phyloP scores from a whole-genome alignment of 371 early-diverging fungal genomes.

The Syncephalastrum contaminatum region DNA sequence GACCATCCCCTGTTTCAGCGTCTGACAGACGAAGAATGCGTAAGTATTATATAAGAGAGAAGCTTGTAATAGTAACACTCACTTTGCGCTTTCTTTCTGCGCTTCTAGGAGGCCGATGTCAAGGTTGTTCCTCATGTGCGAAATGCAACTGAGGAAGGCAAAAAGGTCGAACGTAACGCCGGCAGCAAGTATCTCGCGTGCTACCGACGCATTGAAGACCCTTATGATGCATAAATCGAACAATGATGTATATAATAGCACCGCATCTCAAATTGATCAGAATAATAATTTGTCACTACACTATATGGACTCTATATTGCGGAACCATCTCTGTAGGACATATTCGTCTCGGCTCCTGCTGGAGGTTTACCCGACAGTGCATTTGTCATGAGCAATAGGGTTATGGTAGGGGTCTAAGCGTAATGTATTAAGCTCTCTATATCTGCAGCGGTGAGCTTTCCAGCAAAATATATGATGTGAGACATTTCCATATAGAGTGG shows the following conservation, averaged over 20 bases:
- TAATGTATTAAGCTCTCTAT: too few species aligned
- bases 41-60: conserved; percentile 22
- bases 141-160: conserved; percentile 94
- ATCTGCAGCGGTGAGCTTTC: too few species aligned
- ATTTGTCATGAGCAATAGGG: too few species aligned
- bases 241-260: conserved; percentile 4
- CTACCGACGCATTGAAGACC: conserved; percentile 79
- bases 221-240: conserved; percentile 22
- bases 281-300: too few species aligned
- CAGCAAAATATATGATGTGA: too few species aligned
- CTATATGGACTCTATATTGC: too few species aligned
- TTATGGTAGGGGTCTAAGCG: too few species aligned
- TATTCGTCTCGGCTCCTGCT: too few species aligned
- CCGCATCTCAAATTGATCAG: too few species aligned
- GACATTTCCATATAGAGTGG: too few species aligned
- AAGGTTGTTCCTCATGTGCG: conserved; percentile 80
- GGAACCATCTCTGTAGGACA: too few species aligned
- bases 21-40: conserved; percentile 82
- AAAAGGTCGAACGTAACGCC: conserved; percentile 93
- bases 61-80: not conserved
- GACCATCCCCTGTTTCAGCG: conserved; percentile 92
- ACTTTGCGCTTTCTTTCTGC: conserved; percentile 4
- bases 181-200: conserved; percentile 94
- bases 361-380: too few species aligned
- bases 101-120: conserved; percentile 68